A percentile compares a stretch with the other conserved stretches of the same genome.
Conservation (phyloP, 1,139 yeast genomes). For the Lodderomyces pseudojiufengensis region DNA sequence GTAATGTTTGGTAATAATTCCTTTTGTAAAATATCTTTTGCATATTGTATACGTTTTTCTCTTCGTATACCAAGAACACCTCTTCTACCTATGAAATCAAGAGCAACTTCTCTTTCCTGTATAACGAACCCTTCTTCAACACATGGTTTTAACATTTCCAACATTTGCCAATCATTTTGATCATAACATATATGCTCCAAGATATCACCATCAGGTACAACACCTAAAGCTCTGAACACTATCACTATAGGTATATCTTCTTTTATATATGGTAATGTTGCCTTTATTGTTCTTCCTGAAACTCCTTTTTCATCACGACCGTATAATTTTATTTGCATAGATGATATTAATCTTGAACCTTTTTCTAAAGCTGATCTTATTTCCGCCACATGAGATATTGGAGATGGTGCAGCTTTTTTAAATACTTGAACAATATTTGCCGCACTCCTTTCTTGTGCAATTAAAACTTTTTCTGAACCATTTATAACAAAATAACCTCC, state of each 20-base stretch:
- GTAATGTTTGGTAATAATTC: constrained; percentile 96
- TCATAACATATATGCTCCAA: constrained; percentile 97
- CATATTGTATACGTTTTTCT: constrained; percentile 97
- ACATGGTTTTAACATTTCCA: constrained; percentile 98
- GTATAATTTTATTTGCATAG: constrained; percentile 89
- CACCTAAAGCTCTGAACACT: constrained; percentile 96
- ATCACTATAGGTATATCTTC: constrained; percentile 96
- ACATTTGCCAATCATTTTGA: constrained; percentile 98
- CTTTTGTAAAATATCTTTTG: constrained; percentile 91
- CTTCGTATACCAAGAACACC: constrained; percentile 93
- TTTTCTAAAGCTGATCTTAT: constrained; percentile 94
- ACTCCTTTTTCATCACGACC: constrained; percentile 79
- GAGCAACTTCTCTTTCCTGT: constrained; percentile 96
- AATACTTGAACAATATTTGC: constrained; percentile 98
- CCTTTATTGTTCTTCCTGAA: constrained; percentile 80
- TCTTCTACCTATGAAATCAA: constrained; percentile 97
- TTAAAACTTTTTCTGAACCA: constrained; percentile 96
- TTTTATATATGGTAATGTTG: constrained; percentile 92
- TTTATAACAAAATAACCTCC: constrained; percentile 98
- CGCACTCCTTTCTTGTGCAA: constrained; percentile 98
- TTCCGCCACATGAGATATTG: constrained; percentile 94
- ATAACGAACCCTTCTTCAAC: constrained; percentile 98
- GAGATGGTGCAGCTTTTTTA: constrained; percentile 96
- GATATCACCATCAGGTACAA: constrained; percentile 98
- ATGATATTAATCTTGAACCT: constrained; percentile 91